Evolutionary conservation across 1,284 basidiomycete species (phyloP), one percentile per base, ranked within the genome.

Genomic region (Mycena sp.): DNA sequence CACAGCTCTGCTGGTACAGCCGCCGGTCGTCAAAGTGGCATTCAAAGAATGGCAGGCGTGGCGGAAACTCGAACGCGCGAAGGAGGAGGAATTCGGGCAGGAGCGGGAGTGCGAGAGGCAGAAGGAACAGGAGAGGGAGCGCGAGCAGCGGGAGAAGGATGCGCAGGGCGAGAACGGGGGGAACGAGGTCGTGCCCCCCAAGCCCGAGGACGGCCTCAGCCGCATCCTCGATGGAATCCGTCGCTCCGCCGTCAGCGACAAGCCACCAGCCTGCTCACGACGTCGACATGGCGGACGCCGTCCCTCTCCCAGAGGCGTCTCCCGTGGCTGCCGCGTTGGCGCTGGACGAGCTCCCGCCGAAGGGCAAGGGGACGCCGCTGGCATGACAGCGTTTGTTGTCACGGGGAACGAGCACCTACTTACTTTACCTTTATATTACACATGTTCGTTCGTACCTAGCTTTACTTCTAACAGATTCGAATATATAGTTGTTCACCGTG

Each of bases 111-210:
- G 2, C 11, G 58, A 54, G 30, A 9, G 26, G 6, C 41, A 60
- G 26, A 14, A 25, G 37, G 51, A 53, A n/a, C 38, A n/a, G n/a
- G 55, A 48, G 35, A 19, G 32, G 23, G 45, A 41, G 45, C 23
- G 32, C 2, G 48, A 60, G n/a, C 49, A 60, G n/a, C 49, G 49
- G 17, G 52, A 61, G 25, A 56, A 61, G 54, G 60, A 62, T 29
- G 30, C 23, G 19, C 54, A 29, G 54, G 54, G 49, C 6, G 46
- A 41, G n/a, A 28, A 57, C 35, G 57, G 57, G 43, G 61, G 57
- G 61, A 62, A 62, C 29, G 61, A 44, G 37, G 61, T 44, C 32
- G 26, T 40, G 4, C 30, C 37, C 0, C 30, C 21, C 16, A 50
- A 57, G 54, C 14, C 50, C 9, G 58, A 61, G 45, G 59, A 62